These are phyloP conservation scores for Fusarium euwallaceae DNA, from an alignment of 2,329 filamentous ascomycete genomes.

Conservation along the genomic window DNA sequence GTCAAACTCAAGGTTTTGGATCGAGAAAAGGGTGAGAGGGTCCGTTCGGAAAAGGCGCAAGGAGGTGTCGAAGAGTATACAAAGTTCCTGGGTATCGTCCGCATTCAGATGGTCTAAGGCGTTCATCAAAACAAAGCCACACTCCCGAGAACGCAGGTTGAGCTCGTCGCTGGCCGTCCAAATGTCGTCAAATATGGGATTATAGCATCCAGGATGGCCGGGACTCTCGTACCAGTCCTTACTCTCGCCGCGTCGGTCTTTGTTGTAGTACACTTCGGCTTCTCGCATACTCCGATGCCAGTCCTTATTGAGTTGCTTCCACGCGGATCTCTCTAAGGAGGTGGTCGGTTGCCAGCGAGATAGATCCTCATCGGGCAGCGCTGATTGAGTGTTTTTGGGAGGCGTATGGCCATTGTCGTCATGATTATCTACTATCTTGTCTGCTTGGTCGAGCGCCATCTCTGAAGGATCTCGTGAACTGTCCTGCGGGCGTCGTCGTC, in stretches of 20 bases:
- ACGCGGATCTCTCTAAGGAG: not conserved
- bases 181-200: not conserved
- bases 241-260: too few species aligned
- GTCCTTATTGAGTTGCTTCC: not conserved
- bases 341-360: not conserved
- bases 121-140: too few species aligned
- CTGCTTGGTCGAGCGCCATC: not conserved
- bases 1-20: not conserved
- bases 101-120: not conserved
- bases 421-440: not conserved
- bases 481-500: not conserved
- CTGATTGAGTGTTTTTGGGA: not conserved
- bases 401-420: not conserved
- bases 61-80: not conserved
- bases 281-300: not conserved
- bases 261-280: not conserved
- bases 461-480: not conserved
- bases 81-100: not conserved
- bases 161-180: not conserved
- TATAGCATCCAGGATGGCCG: not conserved
- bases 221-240: not conserved
- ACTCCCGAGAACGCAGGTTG: not conserved
- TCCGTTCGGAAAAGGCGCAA: not conserved
- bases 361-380: not conserved
- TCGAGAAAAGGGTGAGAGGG: not conserved